Percentiles rank a stretch among this genome's conserved stretches.
phyloP scores from a whole-genome alignment of 768 basidiomycete species.

The Paxillus involutus region DNA sequence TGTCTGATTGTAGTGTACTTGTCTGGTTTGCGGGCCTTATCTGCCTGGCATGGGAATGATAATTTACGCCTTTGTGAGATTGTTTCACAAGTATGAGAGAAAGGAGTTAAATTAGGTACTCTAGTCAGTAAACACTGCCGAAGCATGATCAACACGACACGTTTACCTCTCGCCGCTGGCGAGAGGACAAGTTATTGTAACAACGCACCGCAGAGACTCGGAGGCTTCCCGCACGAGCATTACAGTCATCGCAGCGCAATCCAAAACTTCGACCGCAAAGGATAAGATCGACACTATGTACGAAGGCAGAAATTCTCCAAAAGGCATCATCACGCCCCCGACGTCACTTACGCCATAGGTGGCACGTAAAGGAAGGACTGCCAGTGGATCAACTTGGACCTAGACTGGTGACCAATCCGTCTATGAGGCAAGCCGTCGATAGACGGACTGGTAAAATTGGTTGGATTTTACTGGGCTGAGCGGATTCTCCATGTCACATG shows the following conservation, averaged over 20 bases:
- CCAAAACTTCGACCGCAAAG: no score
- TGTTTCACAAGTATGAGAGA: no score
- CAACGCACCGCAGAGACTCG: no score
- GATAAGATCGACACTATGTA: neutral
- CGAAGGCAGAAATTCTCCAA: neutral
- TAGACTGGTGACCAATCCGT: neutral
- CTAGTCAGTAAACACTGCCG: no score
- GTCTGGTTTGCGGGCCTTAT: neutral
- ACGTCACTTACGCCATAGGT: neutral
- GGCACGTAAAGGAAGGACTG: neutral
- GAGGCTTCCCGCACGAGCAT: no score
- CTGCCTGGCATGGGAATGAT: conserved; percentile 1
- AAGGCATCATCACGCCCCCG: neutral
- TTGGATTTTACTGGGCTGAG: no score
- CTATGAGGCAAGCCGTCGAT: neutral
- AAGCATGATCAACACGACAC: neutral
- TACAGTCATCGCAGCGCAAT: no score
- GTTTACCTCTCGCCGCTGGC: no score
- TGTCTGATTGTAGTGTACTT: neutral
- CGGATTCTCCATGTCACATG: neutral
- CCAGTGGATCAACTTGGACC: no score
- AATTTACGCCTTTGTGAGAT: neutral
- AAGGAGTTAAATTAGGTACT: no score
- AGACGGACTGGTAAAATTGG: neutral
- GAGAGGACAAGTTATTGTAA: no score